These are phyloP conservation scores for Taphrina communis DNA, from an alignment of 1,139 yeast genomes.

Conservation along the genomic window DNA sequence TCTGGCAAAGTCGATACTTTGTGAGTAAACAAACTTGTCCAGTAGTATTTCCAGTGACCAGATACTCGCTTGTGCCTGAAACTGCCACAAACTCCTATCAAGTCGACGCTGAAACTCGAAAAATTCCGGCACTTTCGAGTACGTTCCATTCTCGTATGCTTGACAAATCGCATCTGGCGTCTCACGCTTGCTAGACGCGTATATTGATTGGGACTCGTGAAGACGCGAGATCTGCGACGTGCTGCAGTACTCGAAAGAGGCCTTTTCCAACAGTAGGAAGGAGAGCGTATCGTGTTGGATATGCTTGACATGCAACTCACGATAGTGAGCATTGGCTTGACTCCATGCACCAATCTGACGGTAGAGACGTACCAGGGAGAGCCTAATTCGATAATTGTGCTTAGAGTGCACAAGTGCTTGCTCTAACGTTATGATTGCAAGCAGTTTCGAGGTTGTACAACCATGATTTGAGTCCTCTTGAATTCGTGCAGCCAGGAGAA, in stretches of 20 bases:
- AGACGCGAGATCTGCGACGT: conserved; percentile 24
- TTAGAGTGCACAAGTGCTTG: conserved; percentile 59
- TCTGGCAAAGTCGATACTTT: not conserved
- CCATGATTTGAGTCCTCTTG: conserved; percentile 44
- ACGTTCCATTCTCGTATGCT: conserved; percentile 63
- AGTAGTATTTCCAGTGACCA: conserved; percentile 17
- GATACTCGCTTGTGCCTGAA: conserved; percentile 4
- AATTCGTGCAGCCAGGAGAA: conserved; percentile 59
- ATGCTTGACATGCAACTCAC: conserved; percentile 68
- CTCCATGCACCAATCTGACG: conserved; percentile 63
- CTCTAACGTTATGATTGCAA: conserved; percentile 59
- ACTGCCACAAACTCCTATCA: conserved; percentile 44
- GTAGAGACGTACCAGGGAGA: conserved; percentile 75
- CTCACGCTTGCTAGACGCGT: conserved; percentile 61
- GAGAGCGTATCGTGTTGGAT: conserved; percentile 79
- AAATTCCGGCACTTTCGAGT: conserved; percentile 68
- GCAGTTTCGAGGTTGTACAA: conserved; percentile 48
- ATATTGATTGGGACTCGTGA: conserved; percentile 51
- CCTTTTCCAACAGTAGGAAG: conserved; percentile 58
- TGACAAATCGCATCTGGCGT: conserved; percentile 56
- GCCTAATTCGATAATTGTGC: conserved; percentile 67
- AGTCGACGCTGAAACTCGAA: conserved; percentile 55
- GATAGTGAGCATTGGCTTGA: conserved; percentile 60
- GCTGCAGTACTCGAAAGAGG: conserved; percentile 48
- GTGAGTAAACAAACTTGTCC: conserved; percentile 12